Conservation (phyloP, 208 protist species). For the Wallacemonas sp. region DNA sequence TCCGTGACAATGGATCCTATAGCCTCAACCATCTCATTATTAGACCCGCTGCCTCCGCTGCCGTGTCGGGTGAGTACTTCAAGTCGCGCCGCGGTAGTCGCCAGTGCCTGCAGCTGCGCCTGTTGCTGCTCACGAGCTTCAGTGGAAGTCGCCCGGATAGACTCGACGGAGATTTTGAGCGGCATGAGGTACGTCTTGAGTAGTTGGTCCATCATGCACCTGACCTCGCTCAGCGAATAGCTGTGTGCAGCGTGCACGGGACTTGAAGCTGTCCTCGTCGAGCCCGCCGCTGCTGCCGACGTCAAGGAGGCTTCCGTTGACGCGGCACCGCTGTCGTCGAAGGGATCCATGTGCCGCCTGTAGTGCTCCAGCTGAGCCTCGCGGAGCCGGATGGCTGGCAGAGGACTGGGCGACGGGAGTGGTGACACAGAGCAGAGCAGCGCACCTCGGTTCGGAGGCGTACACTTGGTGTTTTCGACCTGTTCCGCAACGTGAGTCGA, state of each 20-base stretch:
- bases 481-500: neutral
- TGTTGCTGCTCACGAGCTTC: conserved; percentile 10
- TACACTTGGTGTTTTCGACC: neutral
- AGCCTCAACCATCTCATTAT: conserved; percentile 24
- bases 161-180: conserved; percentile 29
- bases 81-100: neutral
- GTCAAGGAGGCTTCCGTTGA: conserved; percentile 1
- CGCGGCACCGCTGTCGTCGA: conserved; percentile 6
- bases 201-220: conserved; percentile 16
- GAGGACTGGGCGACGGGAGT: conserved; percentile 6
- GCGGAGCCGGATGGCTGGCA: conserved; percentile 9
- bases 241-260: neutral
- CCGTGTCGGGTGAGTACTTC: neutral
- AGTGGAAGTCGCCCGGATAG: conserved; percentile 18
- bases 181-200: conserved; percentile 20
- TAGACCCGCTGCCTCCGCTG: neutral
- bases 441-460: neutral
- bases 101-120: neutral
- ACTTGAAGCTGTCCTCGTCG: neutral
- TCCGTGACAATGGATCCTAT: conserved; percentile 25
- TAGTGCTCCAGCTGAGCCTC: conserved; percentile 11
- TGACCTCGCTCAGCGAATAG: conserved; percentile 11
- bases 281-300: neutral
- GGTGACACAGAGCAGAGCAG: neutral
- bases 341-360: conserved; percentile 10